Conservation (phyloP, 352 stramenopile species). For the Albugo laibachii region DNA sequence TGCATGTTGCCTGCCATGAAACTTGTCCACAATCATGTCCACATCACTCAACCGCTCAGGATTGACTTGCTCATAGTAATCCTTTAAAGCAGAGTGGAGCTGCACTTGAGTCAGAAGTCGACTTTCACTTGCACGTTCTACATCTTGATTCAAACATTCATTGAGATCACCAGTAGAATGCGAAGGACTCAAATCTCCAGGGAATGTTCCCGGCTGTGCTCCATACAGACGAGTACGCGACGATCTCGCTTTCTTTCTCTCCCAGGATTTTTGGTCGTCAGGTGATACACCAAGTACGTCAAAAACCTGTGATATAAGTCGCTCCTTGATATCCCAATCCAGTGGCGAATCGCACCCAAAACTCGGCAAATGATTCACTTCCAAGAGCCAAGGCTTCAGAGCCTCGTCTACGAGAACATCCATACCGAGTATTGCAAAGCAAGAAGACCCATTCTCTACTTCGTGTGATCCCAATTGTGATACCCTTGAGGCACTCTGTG, state of each 20-base stretch:
- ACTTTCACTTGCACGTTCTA: background rate
- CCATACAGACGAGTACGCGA: conserved; percentile 49
- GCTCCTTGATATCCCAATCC: conserved; percentile 90
- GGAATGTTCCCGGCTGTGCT: conserved; percentile 6
- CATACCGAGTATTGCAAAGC: conserved; percentile 88
- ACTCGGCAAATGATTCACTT: conserved; percentile 94
- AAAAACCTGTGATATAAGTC: conserved; percentile 85
- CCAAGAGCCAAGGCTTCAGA: conserved; percentile 91
- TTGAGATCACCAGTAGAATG: background rate
- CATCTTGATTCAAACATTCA: background rate
- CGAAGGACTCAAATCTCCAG: conserved; percentile 8
- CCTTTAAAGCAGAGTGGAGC: conserved; percentile 18
- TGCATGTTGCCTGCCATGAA: conserved; percentile 31
- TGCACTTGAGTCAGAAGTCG: conserved; percentile 13
- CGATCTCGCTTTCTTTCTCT: conserved; percentile 34
- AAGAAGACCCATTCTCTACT: conserved; percentile 1
- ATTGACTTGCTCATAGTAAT: conserved; percentile 44
- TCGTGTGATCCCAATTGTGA: background rate
- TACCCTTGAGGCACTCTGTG: background rate
- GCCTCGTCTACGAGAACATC: conserved; percentile 91
- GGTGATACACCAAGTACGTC: conserved; percentile 65
- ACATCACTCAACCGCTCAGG: conserved; percentile 28
- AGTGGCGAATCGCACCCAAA: conserved; percentile 90
- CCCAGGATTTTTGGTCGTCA: conserved; percentile 63
- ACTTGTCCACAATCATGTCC: conserved; percentile 60